Evolutionary conservation across 768 basidiomycete species (phyloP).

Genomic region (Suillus plorans): DNA sequence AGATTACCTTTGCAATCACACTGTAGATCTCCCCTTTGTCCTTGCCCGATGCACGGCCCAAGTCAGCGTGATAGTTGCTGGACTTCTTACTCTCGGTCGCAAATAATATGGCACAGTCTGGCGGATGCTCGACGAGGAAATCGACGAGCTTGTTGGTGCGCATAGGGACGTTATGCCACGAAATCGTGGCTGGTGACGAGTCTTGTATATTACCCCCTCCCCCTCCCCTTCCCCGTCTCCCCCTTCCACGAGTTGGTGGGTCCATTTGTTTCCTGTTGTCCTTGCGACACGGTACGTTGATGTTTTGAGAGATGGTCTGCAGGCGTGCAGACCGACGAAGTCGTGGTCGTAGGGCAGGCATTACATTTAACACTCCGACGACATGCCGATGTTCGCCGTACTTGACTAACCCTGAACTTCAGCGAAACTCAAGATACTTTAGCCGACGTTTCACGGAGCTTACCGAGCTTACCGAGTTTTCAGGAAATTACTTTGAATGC

Average conservation of each 20-base stretch:
- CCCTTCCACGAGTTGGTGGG: no score
- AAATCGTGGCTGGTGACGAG: no score
- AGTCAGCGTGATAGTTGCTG: not conserved
- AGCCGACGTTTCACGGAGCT: not conserved
- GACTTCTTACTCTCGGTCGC: not conserved
- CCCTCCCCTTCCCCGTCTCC: no score
- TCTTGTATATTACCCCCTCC: no score
- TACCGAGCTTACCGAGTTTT: not conserved
- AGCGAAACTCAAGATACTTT: not conserved
- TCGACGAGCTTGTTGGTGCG: no score
- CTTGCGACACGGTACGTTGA: no score
- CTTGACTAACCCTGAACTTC: not conserved
- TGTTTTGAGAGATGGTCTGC: not conserved
- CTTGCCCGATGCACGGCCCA: not conserved
- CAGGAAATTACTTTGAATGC: not conserved
- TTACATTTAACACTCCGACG: not conserved
- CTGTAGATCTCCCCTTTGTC: not conserved
- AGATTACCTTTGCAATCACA: not conserved
- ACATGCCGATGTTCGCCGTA: not conserved
- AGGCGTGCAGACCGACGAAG: not conserved
- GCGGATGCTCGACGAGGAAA: not conserved
- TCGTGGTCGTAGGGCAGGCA: not conserved
- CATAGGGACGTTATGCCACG: no score
- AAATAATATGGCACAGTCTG: not conserved
- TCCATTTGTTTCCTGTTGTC: no score